A percentile compares a stretch with the other conserved stretches of the same genome.
phyloP scores from a whole-genome alignment of 1,139 yeast species.

The Kodamaea fungicola region DNA sequence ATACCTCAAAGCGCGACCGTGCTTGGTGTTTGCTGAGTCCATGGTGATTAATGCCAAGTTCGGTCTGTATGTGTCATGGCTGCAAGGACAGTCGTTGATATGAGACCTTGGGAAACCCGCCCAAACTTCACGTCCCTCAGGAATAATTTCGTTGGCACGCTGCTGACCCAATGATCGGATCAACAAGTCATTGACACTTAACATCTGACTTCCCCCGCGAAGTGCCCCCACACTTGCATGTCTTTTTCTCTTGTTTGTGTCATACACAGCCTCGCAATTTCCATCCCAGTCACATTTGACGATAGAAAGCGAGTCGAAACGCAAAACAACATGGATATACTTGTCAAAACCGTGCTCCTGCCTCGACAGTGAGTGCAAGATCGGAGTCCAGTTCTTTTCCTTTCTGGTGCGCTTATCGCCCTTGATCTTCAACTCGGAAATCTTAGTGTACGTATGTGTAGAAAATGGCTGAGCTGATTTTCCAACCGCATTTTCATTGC shows the following conservation, averaged over 20 bases:
- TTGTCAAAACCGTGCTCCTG: slow-evolving; percentile 21
- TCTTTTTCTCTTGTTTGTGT: slow-evolving; percentile 11
- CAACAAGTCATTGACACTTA: slow-evolving; percentile 13
- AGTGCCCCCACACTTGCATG: slow-evolving; percentile 17
- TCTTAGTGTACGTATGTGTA: slow-evolving; percentile 18
- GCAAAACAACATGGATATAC: slow-evolving; percentile 28
- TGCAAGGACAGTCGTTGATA: slow-evolving; percentile 23
- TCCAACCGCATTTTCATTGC: slow-evolving; percentile 28
- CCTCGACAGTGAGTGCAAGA: slow-evolving; percentile 24
- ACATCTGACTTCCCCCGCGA: slow-evolving; percentile 25
- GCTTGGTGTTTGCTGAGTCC: slow-evolving; percentile 8
- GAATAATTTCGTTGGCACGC: slow-evolving; percentile 8
- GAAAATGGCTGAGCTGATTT: slow-evolving; percentile 11
- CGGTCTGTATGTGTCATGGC: slow-evolving; percentile 22
- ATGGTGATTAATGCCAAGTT: slow-evolving; percentile 20
- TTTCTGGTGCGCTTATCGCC: slow-evolving; percentile 11
- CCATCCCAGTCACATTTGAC: slow-evolving; percentile 24
- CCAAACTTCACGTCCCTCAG: slow-evolving; percentile 22
- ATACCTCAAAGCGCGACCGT: slow-evolving; percentile 11
- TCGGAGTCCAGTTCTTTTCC: slow-evolving; percentile 47
- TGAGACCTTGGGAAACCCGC: slow-evolving; percentile 24
- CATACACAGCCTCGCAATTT: slow-evolving; percentile 24
- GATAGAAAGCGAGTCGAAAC: slow-evolving; percentile 36
- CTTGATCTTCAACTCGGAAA: slow-evolving; percentile 25
- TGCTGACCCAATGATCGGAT: not conserved